These are phyloP conservation scores for Zygoascus biomembranicola DNA, from an alignment of 805 yeast genomes.

Conservation along the genomic window DNA sequence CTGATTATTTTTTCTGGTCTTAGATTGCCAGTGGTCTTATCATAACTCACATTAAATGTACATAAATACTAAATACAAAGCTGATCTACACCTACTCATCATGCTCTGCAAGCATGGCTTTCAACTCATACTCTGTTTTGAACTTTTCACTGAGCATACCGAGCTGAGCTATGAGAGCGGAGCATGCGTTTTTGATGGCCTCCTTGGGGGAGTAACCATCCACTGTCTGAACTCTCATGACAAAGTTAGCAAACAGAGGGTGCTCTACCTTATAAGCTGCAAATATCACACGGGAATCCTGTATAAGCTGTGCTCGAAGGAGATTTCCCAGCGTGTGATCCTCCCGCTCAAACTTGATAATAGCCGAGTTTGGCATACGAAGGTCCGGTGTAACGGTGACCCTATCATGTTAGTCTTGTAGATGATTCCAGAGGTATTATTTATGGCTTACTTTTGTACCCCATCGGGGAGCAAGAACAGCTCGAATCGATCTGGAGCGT, in stretches of 20 bases:
- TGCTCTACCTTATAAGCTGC: conserved; percentile 98
- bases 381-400: conserved; percentile 86
- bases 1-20: too few species aligned
- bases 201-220: conserved; percentile 89
- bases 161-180: conserved; percentile 70
- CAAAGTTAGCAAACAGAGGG: conserved; percentile 91
- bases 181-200: conserved; percentile 86
- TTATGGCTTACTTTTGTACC: conserved; percentile 64
- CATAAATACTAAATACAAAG: neutral
- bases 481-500: conserved; percentile 99
- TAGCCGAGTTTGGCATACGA: conserved; percentile 90
- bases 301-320: conserved; percentile 74
- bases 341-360: conserved; percentile 89
- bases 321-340: conserved; percentile 95
- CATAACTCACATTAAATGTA: neutral
- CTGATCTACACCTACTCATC: conserved; percentile 12
- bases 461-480: conserved; percentile 96
- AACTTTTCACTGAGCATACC: conserved; percentile 69
- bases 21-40: neutral
- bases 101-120: conserved; percentile 40
- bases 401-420: conserved; percentile 27
- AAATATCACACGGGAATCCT: conserved; percentile 82
- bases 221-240: conserved; percentile 90
- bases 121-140: conserved; percentile 87
- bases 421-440: neutral